Conservation (phyloP, 306 rosid genomes). For the Casuarina equisetifolia region DNA sequence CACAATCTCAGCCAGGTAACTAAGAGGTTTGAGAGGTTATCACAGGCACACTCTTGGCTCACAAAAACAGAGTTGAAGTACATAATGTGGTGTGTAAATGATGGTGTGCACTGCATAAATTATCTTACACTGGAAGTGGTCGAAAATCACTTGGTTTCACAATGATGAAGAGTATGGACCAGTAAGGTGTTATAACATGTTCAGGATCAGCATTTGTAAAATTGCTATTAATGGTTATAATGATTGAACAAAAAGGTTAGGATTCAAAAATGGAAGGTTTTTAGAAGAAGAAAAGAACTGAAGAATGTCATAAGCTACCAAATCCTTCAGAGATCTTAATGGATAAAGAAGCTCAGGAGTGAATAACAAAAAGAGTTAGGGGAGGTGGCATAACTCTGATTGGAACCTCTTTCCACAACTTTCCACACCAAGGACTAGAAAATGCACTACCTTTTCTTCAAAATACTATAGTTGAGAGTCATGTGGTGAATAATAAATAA, state of each 20-base stretch:
- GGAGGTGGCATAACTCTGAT: neutral
- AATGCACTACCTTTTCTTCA: conserved; percentile 2
- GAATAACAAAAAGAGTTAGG: neutral
- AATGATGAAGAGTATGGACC: neutral
- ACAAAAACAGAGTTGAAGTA: neutral
- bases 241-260: neutral
- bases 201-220: neutral
- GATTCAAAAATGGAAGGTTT: neutral
- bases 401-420: neutral
- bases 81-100: neutral
- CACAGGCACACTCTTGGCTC: neutral
- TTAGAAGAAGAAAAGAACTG: neutral
- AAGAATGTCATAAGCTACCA: neutral
- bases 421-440: neutral
- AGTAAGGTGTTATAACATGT: neutral
- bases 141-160: neutral
- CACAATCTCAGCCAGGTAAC: neutral
- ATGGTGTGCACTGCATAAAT: neutral
- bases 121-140: neutral
- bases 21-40: neutral
- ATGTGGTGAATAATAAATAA: neutral
- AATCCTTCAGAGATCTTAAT: neutral
- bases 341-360: neutral
- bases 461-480: neutral
- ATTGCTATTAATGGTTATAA: neutral